These are phyloP conservation scores for Micractinium sp. DNA, from an alignment of 139 green algal species.

Conservation along the genomic window DNA sequence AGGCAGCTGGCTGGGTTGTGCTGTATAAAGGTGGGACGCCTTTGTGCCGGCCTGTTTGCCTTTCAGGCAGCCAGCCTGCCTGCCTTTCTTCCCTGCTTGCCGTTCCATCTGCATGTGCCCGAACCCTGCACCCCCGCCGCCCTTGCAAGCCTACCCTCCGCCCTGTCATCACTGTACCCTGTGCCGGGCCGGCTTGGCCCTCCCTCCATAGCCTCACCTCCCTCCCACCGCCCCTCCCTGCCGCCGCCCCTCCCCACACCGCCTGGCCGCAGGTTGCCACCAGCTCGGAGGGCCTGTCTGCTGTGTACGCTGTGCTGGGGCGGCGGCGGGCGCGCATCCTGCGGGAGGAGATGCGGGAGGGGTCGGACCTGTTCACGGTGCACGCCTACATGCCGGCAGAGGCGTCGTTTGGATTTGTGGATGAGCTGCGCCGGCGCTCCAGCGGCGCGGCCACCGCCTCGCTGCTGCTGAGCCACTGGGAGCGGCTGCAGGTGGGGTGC, in stretches of 20 bases:
- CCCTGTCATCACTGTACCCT: too few relatives aligned
- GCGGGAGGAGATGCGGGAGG: slow-evolving; percentile 93
- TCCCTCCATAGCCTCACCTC: not conserved
- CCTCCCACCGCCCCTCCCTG: not conserved
- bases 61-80: too few relatives aligned
- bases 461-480: slow-evolving; percentile 96
- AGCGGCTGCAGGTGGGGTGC: slow-evolving; percentile 74
- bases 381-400: slow-evolving; percentile 89
- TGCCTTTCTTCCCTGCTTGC: too few relatives aligned
- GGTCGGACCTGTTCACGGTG: slow-evolving; percentile 91
- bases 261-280: slow-evolving; percentile 41
- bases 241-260: not conserved
- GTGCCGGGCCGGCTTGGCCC: not conserved
- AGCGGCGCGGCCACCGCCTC: slow-evolving; percentile 86
- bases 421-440: slow-evolving; percentile 88
- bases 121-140: too few relatives aligned
- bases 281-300: slow-evolving; percentile 68
- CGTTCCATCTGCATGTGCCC: too few relatives aligned
- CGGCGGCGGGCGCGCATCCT: slow-evolving; percentile 82
- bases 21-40: too few relatives aligned
- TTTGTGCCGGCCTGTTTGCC: too few relatives aligned
- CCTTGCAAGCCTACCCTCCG: too few relatives aligned
- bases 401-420: slow-evolving; percentile 93
- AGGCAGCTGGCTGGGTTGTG: too few relatives aligned
- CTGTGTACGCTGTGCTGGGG: slow-evolving; percentile 88